phyloP scores from a whole-genome alignment of 2,329 filamentous ascomycete species.

The Fusarium decemcellulare region DNA sequence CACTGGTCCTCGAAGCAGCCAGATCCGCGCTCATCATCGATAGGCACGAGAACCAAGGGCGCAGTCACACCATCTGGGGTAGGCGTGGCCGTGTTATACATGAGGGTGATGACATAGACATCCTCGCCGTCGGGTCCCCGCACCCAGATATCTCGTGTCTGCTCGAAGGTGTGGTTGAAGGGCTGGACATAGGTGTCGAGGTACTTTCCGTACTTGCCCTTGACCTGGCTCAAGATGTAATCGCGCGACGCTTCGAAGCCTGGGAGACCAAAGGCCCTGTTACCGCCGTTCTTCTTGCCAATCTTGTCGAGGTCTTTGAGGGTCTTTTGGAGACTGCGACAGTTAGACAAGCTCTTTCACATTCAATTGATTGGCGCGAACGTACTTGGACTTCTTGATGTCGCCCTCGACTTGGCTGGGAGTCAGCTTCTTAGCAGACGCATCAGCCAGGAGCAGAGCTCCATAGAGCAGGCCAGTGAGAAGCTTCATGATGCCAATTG shows the following conservation, averaged over 20 bases:
- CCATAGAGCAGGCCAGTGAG: slow-evolving; percentile 38
- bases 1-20: slow-evolving; percentile 57
- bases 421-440: slow-evolving; percentile 41
- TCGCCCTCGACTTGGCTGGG: slow-evolving; percentile 43
- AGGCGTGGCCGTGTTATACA: slow-evolving; percentile 57
- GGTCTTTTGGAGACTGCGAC: slow-evolving; percentile 64
- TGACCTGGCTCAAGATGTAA: slow-evolving; percentile 65
- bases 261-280: slow-evolving; percentile 71
- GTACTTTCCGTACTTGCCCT: slow-evolving; percentile 55
- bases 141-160: slow-evolving; percentile 59
- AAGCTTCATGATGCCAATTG: slow-evolving; percentile 39
- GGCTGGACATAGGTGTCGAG: slow-evolving; percentile 62
- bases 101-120: slow-evolving; percentile 59
- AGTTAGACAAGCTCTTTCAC: slow-evolving; percentile 6
- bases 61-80: slow-evolving; percentile 52
- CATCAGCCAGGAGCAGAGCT: slow-evolving; percentile 38
- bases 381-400: slow-evolving; percentile 43
- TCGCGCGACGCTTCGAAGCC: slow-evolving; percentile 72
- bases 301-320: slow-evolving; percentile 70
- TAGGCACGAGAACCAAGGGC: slow-evolving; percentile 49
- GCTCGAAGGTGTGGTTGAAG: slow-evolving; percentile 62
- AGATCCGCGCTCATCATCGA: slow-evolving; percentile 51
- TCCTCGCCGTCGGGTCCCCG: slow-evolving; percentile 61
- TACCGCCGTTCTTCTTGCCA: slow-evolving; percentile 68
- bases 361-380: not conserved